These are phyloP conservation scores for Trametes gibbosa DNA, from an alignment of 768 basidiomycete species.

Conservation along the genomic window DNA sequence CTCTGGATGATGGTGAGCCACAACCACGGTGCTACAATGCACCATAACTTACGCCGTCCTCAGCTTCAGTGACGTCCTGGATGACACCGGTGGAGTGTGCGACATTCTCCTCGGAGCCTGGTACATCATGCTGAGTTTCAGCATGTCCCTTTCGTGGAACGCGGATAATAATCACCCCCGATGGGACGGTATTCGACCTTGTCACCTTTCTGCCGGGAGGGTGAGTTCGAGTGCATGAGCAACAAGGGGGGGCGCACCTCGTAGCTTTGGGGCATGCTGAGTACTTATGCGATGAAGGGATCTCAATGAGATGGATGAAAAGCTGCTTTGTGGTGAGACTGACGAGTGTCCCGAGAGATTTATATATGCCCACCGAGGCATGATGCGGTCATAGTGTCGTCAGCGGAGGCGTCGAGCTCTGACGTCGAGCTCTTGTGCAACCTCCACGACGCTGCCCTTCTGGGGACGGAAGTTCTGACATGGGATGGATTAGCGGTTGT, in stretches of 20 bases:
- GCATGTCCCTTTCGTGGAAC: no score
- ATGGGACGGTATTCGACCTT: slow-evolving; percentile 44
- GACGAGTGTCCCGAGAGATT: not conserved
- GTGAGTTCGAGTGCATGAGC: not conserved
- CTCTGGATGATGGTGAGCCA: not conserved
- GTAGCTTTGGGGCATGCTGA: not conserved
- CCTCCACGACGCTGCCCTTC: slow-evolving; percentile 1
- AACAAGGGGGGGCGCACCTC: not conserved
- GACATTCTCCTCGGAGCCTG: slow-evolving; percentile 35
- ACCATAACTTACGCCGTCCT: slow-evolving; percentile 37
- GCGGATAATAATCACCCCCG: slow-evolving; percentile 28
- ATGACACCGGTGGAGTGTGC: slow-evolving; percentile 38
- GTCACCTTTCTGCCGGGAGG: slow-evolving; percentile 33
- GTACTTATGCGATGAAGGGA: not conserved
- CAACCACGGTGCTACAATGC: no score
- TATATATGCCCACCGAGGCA: not conserved
- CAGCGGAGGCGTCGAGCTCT: not conserved
- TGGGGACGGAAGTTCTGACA: not conserved
- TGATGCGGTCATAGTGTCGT: slow-evolving; percentile 12
- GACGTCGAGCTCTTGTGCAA: not conserved
- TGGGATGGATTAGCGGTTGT: not conserved
- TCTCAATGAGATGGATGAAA: no score
- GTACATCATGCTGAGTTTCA: no score
- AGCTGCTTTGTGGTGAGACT: no score
- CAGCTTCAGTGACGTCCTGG: slow-evolving; percentile 29